These are phyloP conservation scores for Ceriops zippeliana DNA, from an alignment of 345 rosid genomes.

Conservation along the genomic window DNA sequence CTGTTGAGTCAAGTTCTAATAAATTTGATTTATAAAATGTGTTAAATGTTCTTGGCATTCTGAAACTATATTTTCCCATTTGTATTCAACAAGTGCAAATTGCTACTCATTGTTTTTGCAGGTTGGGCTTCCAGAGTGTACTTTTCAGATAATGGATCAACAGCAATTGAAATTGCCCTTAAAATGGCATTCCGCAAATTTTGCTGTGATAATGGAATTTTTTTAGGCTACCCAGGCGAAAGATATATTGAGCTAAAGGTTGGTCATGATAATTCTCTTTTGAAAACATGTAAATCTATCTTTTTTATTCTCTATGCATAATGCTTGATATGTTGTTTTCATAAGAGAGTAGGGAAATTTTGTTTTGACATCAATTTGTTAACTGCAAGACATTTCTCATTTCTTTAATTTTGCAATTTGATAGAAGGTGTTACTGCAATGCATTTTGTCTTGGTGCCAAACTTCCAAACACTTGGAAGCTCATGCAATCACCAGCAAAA, in stretches of 20 bases:
- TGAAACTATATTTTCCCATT: slow-evolving; percentile 2
- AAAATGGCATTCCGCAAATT: slow-evolving; percentile 96
- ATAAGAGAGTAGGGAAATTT: background rate
- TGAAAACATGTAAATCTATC: background rate
- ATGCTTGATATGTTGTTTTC: background rate
- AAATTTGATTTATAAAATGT: background rate
- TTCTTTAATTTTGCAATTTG: background rate
- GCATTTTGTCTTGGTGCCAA: background rate
- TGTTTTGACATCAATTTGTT: slow-evolving; percentile 1
- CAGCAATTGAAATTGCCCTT: slow-evolving; percentile 89
- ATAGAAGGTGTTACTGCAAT: background rate
- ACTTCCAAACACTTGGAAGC: background rate
- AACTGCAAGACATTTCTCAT: background rate
- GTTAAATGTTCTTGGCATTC: background rate
- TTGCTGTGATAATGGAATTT: slow-evolving; percentile 51
- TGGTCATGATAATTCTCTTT: slow-evolving; percentile 13
- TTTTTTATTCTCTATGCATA: background rate
- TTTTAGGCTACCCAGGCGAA: slow-evolving; percentile 30
- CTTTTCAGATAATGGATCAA: slow-evolving; percentile 94
- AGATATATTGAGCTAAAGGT: slow-evolving; percentile 55
- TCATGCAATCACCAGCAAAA: background rate
- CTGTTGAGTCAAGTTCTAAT: background rate
- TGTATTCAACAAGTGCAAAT: background rate
- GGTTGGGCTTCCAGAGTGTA: slow-evolving; percentile 93
- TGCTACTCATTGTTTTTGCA: slow-evolving; percentile 25